Conservation (phyloP, 495 filamentous ascomycete genomes). For the Lineolata rhizophorae region DNA sequence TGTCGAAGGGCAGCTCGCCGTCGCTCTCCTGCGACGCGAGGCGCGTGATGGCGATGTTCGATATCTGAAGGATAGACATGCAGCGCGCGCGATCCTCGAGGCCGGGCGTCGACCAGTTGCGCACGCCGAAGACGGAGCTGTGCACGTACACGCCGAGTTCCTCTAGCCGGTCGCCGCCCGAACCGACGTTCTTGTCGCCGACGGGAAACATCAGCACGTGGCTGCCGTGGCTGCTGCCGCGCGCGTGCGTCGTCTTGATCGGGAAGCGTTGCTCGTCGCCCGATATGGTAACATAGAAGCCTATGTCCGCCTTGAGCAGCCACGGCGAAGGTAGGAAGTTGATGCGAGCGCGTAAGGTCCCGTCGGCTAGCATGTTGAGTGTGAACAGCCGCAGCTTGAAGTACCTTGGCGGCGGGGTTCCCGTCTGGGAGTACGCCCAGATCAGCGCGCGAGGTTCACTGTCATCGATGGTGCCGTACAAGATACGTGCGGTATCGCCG, state of each 20-base stretch:
- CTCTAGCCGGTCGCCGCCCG: conserved; percentile 1
- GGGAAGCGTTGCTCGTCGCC: too few relatives aligned
- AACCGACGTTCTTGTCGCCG: not conserved
- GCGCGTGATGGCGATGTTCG: too few relatives aligned
- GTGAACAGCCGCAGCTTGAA: conserved; percentile 10
- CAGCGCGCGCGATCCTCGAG: too few relatives aligned
- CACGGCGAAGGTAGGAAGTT: not conserved
- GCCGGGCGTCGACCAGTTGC: too few relatives aligned
- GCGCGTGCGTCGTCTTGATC: too few relatives aligned
- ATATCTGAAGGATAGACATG: too few relatives aligned
- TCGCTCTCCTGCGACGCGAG: too few relatives aligned
- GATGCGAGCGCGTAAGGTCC: conserved; percentile 4
- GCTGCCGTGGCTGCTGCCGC: not conserved
- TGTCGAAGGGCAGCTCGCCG: too few relatives aligned
- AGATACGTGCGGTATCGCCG: not conserved
- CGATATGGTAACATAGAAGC: conserved; percentile 7
- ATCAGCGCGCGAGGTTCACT: not conserved
- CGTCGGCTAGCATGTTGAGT: conserved; percentile 10
- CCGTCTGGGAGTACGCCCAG: conserved; percentile 2
- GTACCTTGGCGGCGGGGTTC: too few relatives aligned
- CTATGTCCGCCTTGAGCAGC: too few relatives aligned
- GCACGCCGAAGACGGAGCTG: too few relatives aligned
- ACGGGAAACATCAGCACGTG: not conserved
- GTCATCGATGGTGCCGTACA: not conserved
- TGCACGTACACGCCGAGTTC: conserved; percentile 5